Evolutionary conservation across 805 yeast species (phyloP).

Genomic region (Lipomyces kockii): DNA sequence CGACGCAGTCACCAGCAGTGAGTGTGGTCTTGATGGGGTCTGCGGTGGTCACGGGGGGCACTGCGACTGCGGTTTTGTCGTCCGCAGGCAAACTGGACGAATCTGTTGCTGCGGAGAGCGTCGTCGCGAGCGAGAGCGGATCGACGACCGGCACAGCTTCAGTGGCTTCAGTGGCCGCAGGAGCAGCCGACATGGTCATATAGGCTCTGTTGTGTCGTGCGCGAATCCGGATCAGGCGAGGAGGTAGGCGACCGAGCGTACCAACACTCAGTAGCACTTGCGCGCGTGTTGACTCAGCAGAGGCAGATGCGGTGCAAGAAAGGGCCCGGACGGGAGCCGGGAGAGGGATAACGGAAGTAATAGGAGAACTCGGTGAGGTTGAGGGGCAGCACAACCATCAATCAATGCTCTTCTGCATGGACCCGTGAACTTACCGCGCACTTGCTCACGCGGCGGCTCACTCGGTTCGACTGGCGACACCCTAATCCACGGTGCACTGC

Average conservation of each 20-base stretch:
- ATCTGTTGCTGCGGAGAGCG: slow-evolving; percentile 4
- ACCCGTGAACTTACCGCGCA: background rate
- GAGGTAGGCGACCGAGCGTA: background rate
- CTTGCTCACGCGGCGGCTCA: background rate
- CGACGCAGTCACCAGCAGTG: background rate
- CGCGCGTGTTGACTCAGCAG: background rate
- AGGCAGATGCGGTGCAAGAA: background rate
- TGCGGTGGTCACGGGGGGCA: background rate
- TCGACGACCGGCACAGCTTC: background rate
- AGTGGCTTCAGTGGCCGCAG: background rate
- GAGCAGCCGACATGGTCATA: slow-evolving; percentile 2
- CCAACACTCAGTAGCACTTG: background rate
- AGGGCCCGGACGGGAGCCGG: background rate
- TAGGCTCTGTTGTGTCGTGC: background rate
- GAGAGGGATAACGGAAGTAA: background rate
- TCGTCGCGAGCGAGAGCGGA: slow-evolving; percentile 7
- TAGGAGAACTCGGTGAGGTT: background rate
- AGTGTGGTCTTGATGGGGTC: background rate
- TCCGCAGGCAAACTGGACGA: slow-evolving; percentile 5
- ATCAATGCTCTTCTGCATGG: background rate
- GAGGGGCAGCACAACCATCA: background rate
- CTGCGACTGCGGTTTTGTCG: background rate
- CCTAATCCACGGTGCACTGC: background rate
- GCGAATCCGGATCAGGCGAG: background rate
- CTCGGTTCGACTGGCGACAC: background rate